Evolutionary conservation across 805 yeast genomes (phyloP).

Genomic region (Kodamaea kaohsiungensis): DNA sequence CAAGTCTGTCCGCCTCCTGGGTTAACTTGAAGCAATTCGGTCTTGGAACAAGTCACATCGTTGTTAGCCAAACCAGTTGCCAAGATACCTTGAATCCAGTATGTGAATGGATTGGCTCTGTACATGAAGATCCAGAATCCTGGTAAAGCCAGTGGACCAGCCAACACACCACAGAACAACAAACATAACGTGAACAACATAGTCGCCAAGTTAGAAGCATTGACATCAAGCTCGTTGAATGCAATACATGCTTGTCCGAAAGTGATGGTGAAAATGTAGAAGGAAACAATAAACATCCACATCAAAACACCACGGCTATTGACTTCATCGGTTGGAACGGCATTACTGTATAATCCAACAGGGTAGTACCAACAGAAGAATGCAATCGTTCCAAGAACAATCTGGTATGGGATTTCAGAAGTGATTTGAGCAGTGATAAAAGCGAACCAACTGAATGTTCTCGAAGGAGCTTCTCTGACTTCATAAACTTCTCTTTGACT

Average conservation of each 20-base stretch:
- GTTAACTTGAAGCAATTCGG: slow-evolving; percentile 28
- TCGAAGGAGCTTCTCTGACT: slow-evolving; percentile 72
- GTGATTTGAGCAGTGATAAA: slow-evolving; percentile 62
- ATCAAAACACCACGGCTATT: slow-evolving; percentile 60
- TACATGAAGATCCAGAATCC: slow-evolving; percentile 87
- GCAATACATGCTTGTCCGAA: slow-evolving; percentile 61
- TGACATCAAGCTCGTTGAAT: slow-evolving; percentile 56
- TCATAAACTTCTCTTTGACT: slow-evolving; percentile 67
- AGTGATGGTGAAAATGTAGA: slow-evolving; percentile 56
- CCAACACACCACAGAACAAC: slow-evolving; percentile 78
- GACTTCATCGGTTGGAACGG: slow-evolving; percentile 48
- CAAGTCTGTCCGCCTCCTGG: slow-evolving; percentile 66
- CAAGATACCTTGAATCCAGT: slow-evolving; percentile 60
- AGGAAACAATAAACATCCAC: slow-evolving; percentile 44
- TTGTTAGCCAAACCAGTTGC: slow-evolving; percentile 51
- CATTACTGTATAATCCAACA: slow-evolving; percentile 42
- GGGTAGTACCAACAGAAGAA: slow-evolving; percentile 49
- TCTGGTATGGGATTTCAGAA: slow-evolving; percentile 67
- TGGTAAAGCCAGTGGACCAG: slow-evolving; percentile 61
- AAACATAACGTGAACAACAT: slow-evolving; percentile 61
- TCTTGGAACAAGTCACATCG: slow-evolving; percentile 25
- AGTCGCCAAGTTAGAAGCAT: slow-evolving; percentile 62
- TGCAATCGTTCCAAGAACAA: slow-evolving; percentile 62
- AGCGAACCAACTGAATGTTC: slow-evolving; percentile 66
- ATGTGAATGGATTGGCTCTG: slow-evolving; percentile 71